Conservation (phyloP, 805 yeast species). For the Candida coleopterorum region DNA sequence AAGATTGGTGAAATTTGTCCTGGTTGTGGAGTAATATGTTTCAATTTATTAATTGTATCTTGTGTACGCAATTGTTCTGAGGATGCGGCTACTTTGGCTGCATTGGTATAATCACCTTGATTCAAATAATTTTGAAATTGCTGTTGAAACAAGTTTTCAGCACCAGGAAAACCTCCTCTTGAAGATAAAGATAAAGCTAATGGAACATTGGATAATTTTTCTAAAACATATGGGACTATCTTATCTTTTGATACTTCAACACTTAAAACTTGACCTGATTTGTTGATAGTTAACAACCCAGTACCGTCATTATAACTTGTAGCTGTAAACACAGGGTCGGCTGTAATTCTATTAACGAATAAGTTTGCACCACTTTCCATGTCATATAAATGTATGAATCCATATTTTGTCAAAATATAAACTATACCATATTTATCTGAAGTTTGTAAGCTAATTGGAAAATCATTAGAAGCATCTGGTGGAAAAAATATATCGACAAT, state of each 20-base stretch:
- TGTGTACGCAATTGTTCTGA: slow-evolving; percentile 91
- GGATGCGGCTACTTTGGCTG: slow-evolving; percentile 96
- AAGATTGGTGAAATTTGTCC: slow-evolving; percentile 93
- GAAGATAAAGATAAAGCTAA: slow-evolving; percentile 86
- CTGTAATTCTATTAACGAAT: slow-evolving; percentile 93
- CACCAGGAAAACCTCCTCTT: slow-evolving; percentile 96
- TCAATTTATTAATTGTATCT: slow-evolving; percentile 88
- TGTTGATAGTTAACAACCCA: slow-evolving; percentile 91
- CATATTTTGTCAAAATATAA: slow-evolving; percentile 89
- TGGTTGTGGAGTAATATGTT: slow-evolving; percentile 84
- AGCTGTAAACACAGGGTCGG: slow-evolving; percentile 92
- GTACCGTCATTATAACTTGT: slow-evolving; percentile 62
- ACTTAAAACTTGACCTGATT: slow-evolving; percentile 90
- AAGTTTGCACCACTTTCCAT: slow-evolving; percentile 87
- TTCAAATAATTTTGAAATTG: slow-evolving; percentile 84
- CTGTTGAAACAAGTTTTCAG: slow-evolving; percentile 84
- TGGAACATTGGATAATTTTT: slow-evolving; percentile 78
- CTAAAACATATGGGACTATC: slow-evolving; percentile 83
- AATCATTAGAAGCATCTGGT: slow-evolving; percentile 91
- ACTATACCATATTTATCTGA: slow-evolving; percentile 82
- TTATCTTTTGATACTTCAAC: slow-evolving; percentile 83
- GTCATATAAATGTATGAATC: slow-evolving; percentile 94
- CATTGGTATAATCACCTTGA: slow-evolving; percentile 83
- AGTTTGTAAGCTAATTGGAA: slow-evolving; percentile 90
- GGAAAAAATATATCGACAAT: slow-evolving; percentile 94